phyloP scores from a whole-genome alignment of 305 asterid species.

The Withania somnifera region DNA sequence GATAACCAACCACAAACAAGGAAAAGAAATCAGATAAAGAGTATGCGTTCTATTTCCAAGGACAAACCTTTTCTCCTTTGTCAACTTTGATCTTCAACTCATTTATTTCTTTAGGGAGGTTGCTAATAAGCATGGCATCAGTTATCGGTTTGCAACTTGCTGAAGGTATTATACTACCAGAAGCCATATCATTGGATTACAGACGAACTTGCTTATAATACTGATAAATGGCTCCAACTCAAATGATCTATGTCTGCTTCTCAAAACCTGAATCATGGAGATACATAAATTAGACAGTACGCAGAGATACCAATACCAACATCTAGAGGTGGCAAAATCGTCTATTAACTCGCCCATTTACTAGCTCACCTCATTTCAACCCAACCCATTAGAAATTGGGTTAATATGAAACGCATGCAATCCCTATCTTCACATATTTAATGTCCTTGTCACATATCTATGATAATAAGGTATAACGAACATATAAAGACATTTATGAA shows the following conservation, averaged over 20 bases:
- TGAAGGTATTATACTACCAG: conserved; percentile 26
- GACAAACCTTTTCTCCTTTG: conserved; percentile 50
- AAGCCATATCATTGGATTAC: conserved; percentile 24
- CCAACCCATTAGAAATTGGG: too few relatives aligned
- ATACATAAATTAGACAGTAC: neutral
- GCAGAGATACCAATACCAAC: neutral
- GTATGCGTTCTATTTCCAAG: neutral
- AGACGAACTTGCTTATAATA: neutral
- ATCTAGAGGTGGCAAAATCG: too few relatives aligned
- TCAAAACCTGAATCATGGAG: conserved; percentile 18
- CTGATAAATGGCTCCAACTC: conserved; percentile 1
- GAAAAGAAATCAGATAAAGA: neutral
- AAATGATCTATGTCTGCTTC: conserved; percentile 10
- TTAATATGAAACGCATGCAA: neutral
- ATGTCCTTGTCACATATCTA: neutral
- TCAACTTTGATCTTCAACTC: conserved; percentile 75
- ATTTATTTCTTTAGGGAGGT: conserved; percentile 60
- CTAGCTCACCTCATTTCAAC: too few relatives aligned
- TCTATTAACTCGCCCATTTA: too few relatives aligned
- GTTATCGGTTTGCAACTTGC: conserved; percentile 31
- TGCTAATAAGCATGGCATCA: conserved; percentile 59
- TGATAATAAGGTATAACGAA: neutral
- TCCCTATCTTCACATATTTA: neutral
- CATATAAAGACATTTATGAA: neutral
- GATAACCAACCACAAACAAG: neutral